These are phyloP conservation scores for Craspedostauros australis DNA, from an alignment of 108 stramenopile species.

Conservation along the genomic window DNA sequence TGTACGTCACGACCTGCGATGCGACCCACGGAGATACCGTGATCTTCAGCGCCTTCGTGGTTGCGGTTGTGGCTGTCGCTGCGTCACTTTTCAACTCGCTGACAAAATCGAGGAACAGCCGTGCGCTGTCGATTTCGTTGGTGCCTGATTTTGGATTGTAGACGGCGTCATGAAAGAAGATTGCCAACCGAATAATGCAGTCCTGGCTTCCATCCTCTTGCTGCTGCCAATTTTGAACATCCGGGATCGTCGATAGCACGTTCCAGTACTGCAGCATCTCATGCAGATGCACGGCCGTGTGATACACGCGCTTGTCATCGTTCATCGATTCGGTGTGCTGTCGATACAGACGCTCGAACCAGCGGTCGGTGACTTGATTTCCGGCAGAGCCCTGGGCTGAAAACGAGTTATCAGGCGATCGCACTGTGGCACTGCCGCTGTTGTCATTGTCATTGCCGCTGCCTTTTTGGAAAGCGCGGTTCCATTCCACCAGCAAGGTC, in stretches of 20 bases:
- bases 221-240: neutral
- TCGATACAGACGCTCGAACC: conserved; percentile 44
- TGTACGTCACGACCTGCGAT: conserved; percentile 13
- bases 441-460: too few species aligned
- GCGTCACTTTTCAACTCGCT: conserved; percentile 11
- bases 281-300: conserved; percentile 65
- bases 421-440: too few species aligned
- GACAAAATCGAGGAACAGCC: conserved; percentile 57
- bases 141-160: conserved; percentile 64
- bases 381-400: too few species aligned
- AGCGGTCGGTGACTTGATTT: too few species aligned
- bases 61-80: neutral
- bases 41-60: conserved; percentile 7
- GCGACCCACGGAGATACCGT: too few species aligned
- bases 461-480: too few species aligned
- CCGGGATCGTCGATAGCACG: neutral
- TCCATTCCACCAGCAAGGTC: too few species aligned
- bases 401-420: too few species aligned
- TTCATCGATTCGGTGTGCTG: conserved; percentile 44
- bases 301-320: conserved; percentile 54
- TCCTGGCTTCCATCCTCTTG: neutral
- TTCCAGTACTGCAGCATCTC: conserved; percentile 59
- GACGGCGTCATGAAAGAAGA: conserved; percentile 83
- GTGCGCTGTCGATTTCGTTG: conserved; percentile 74
- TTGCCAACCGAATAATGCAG: conserved; percentile 39